These are phyloP conservation scores for Dissophora ornata DNA, from an alignment of 192 early-diverging fungal species.

Conservation along the genomic window DNA sequence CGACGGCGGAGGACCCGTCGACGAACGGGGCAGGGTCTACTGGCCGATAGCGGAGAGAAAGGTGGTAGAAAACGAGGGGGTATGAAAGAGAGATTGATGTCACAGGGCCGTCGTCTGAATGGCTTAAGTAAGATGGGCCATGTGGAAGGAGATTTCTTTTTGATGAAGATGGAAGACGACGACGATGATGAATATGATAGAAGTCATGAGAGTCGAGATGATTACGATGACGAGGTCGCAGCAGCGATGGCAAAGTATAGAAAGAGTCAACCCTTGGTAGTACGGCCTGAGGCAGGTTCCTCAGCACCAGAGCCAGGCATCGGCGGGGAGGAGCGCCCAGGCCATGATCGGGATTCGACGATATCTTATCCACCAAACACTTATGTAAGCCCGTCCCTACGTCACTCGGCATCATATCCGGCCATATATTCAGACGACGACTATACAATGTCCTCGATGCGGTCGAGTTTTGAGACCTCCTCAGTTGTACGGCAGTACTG, in stretches of 20 bases:
- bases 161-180: conserved; percentile 28
- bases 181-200: conserved; percentile 13
- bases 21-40: neutral
- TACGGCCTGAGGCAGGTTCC: neutral
- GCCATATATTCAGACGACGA: conserved; percentile 11
- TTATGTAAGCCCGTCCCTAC: neutral
- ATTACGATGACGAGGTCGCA: neutral
- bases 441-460: conserved; percentile 32
- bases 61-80: neutral
- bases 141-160: neutral
- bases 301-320: neutral
- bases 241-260: neutral
- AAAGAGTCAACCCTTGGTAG: neutral
- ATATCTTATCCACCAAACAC: conserved; percentile 10
- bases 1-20: conserved; percentile 8
- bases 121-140: conserved; percentile 6
- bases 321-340: neutral
- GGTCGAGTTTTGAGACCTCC: conserved; percentile 22
- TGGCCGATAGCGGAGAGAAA: neutral
- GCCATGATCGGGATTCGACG: conserved; percentile 9
- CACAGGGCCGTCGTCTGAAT: conserved; percentile 2
- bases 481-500: conserved; percentile 46
- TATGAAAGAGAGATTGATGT: conserved; percentile 1
- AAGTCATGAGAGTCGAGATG: too few species aligned
- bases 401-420: neutral